Evolutionary conservation across 2,329 filamentous ascomycete genomes (phyloP), one percentile per base, ranked within the genome.

Genomic region (Sclerotinia subarctica): DNA sequence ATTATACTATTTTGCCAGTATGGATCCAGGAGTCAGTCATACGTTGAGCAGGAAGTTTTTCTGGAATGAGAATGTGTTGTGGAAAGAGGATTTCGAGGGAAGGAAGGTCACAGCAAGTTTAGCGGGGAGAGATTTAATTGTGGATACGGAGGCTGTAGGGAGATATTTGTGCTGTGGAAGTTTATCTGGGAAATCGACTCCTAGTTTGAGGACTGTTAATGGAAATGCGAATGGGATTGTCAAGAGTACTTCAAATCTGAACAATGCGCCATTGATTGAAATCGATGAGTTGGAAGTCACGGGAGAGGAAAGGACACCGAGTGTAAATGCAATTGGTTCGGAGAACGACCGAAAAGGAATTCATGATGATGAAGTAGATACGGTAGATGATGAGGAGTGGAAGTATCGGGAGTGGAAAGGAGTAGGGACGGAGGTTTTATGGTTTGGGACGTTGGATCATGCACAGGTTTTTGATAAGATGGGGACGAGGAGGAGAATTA

Each of bases 1-100:
- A 67, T 78, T 89, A 0, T 85, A 83, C 72, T 89, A 87, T 73
- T 89, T 88, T 68, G 86, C 83, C 0, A 82, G 81, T 15, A 85
- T 82, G 70, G 86, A 89, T 71, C 84, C 86, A 72, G 82, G 84
- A 57, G 82, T 88, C 11, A 80, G 85, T 11, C 84, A 88, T 73
- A 87, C 85, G 0, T 77, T 88, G 0, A 81, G 82, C 17, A 78
- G 86, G 17, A 81, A 84, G 49, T 88, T 89, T 75, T 87, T 87
- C 78, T 89, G 87, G 86, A 80, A 79, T 26, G 81, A 88, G 69
- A 88, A 86, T 72, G 80, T 87, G 0, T 75, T 89, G 8, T 89
- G 86, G 86, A 85, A 84, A 72, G 81, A 87, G 51, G 83, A 86
- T 67, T 74, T 88, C 10, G 72, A 76, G 44, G 75, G 77, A 21